phyloP scores from a whole-genome alignment of 495 filamentous ascomycete genomes.

The Tuber magnatum region DNA sequence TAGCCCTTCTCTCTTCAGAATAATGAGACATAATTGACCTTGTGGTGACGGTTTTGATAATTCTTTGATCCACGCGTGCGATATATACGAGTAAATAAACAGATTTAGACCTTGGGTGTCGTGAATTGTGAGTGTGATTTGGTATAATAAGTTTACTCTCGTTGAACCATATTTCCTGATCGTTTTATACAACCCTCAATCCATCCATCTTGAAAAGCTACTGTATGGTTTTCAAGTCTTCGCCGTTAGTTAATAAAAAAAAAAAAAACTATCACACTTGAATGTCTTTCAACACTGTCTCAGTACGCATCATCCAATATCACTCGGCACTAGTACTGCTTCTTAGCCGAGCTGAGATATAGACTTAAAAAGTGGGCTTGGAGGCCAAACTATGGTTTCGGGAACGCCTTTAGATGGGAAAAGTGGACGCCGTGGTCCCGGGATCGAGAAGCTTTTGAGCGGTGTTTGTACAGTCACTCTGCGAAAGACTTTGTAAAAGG shows the following conservation, averaged over 20 bases:
- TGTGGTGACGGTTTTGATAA: neutral
- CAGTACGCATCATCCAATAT: neutral
- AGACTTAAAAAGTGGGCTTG: neutral
- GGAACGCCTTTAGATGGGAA: neutral
- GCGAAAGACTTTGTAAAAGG: neutral
- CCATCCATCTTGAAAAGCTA: neutral
- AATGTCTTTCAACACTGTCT: neutral
- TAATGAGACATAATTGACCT: neutral
- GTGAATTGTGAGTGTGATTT: neutral
- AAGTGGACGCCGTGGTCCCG: too few species aligned
- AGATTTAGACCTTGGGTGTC: neutral
- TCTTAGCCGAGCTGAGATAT: neutral
- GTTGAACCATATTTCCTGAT: neutral
- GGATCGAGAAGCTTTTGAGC: neutral
- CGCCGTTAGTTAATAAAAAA: too few species aligned
- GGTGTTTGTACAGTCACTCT: neutral
- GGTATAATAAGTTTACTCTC: neutral
- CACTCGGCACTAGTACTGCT: neutral
- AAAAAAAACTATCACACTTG: neutral
- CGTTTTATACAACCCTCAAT: neutral
- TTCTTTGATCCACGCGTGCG: neutral
- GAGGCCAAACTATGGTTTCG: neutral
- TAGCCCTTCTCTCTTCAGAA: neutral
- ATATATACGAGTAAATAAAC: neutral
- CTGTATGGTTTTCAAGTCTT: neutral